These are phyloP conservation scores for Agastache rugosa DNA, from an alignment of 257 asterid species.

Conservation along the genomic window DNA sequence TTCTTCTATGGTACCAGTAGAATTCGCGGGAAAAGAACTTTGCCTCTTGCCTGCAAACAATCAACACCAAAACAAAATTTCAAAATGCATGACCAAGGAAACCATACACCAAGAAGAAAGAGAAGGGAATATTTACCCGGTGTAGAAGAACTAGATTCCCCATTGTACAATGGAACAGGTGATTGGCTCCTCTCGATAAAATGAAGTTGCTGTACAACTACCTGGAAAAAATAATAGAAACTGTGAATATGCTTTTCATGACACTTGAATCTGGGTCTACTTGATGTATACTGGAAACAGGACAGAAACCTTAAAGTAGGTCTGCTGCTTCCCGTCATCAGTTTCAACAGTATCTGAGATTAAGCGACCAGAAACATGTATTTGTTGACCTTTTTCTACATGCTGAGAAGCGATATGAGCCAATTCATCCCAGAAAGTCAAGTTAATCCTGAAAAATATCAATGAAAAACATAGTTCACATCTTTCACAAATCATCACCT, in stretches of 20 bases:
- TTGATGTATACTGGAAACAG: conserved; percentile 2
- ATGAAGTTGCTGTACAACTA: conserved; percentile 85
- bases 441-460: conserved; percentile 64
- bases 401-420: conserved; percentile 80
- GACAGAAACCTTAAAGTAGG: conserved; percentile 75
- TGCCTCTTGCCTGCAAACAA: conserved; percentile 67
- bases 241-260: conserved; percentile 4
- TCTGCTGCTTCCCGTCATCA: conserved; percentile 89
- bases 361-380: conserved; percentile 80
- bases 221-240: conserved; percentile 54
- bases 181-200: conserved; percentile 66
- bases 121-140: conserved; percentile 42
- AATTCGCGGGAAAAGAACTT: conserved; percentile 49
- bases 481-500: conserved; percentile 24
- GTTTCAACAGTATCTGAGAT: conserved; percentile 80
- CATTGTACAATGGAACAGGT: conserved; percentile 59
- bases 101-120: not conserved
- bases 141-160: conserved; percentile 55
- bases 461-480: conserved; percentile 4
- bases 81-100: conserved; percentile 15
- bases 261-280: conserved; percentile 21
- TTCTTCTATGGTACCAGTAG: conserved; percentile 75
- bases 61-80: conserved; percentile 5
- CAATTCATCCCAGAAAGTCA: conserved; percentile 89
- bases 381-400: conserved; percentile 89